phyloP scores from a whole-genome alignment of 2,329 filamentous ascomycete genomes.

The Verticillium zaregamsianum region DNA sequence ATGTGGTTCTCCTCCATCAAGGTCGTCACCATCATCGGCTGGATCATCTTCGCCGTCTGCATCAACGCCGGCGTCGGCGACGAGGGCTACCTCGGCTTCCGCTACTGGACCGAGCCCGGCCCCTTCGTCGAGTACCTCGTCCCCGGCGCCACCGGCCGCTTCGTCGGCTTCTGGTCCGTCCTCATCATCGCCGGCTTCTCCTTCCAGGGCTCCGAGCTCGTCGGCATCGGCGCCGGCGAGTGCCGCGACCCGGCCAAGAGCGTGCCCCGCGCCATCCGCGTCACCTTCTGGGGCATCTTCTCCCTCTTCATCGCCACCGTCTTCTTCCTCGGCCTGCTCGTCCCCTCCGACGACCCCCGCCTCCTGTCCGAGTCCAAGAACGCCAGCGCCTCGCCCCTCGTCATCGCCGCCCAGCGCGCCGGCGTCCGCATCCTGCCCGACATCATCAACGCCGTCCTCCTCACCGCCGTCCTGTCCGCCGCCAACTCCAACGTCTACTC shows the following conservation, averaged over 20 bases:
- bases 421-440: conserved; percentile 60
- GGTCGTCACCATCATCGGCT: conserved; percentile 68
- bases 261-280: conserved; percentile 68
- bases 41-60: conserved; percentile 73
- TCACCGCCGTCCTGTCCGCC: conserved; percentile 74
- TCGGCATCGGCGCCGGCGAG: conserved; percentile 70
- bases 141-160: conserved; percentile 50
- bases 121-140: conserved; percentile 62
- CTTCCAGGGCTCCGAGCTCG: conserved; percentile 71
- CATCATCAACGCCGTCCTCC: conserved; percentile 73
- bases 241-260: conserved; percentile 67
- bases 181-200: conserved; percentile 66
- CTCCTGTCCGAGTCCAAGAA: conserved; percentile 47
- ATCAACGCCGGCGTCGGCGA: conserved; percentile 67
- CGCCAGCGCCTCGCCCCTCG: conserved; percentile 62
- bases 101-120: conserved; percentile 65
- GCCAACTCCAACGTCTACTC: conserved; percentile 77
- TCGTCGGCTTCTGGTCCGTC: conserved; percentile 66
- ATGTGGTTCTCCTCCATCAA: conserved; percentile 78
- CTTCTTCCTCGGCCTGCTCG: conserved; percentile 68
- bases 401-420: conserved; percentile 56
- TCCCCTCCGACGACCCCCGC: conserved; percentile 56
- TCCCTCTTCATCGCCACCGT: conserved; percentile 60
- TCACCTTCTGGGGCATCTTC: conserved; percentile 73
- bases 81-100: conserved; percentile 70